Percentiles rank a stretch among this genome's conserved stretches.
These are phyloP conservation scores for Penicillium macrosclerotiorum DNA, from an alignment of 495 filamentous ascomycete species.

Conservation along the genomic window DNA sequence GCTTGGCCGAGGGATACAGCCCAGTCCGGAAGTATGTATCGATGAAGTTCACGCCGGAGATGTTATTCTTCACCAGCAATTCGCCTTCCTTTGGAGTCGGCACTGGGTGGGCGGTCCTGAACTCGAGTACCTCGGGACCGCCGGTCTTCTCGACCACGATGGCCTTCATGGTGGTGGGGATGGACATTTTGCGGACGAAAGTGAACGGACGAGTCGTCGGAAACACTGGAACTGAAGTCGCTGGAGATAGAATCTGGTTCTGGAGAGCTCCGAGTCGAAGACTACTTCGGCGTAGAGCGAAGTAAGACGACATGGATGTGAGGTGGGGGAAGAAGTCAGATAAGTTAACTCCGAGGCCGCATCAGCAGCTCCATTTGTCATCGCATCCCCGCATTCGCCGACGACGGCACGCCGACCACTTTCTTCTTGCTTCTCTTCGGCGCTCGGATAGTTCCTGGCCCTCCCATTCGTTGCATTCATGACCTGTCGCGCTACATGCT, in stretches of 20 bases:
- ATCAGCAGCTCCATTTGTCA: slow-evolving; percentile 22
- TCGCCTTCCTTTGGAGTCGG: slow-evolving; percentile 68
- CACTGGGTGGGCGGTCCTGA: slow-evolving; percentile 72
- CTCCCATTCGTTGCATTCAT: too few species aligned
- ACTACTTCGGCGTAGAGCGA: slow-evolving; percentile 13
- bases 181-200: slow-evolving; percentile 32
- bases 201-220: slow-evolving; percentile 1
- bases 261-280: slow-evolving; percentile 23
- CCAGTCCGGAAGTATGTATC: slow-evolving; percentile 86
- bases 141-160: slow-evolving; percentile 73
- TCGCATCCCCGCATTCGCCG: slow-evolving; percentile 17
- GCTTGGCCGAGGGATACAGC: slow-evolving; percentile 74
- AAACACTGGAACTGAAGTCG: not conserved
- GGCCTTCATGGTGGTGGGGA: slow-evolving; percentile 72
- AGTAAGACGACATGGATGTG: slow-evolving; percentile 17
- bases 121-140: slow-evolving; percentile 74
- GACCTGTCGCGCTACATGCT: too few species aligned
- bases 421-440: not conserved
- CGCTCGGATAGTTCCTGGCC: too few species aligned
- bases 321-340: not conserved
- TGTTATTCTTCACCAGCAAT: slow-evolving; percentile 81
- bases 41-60: slow-evolving; percentile 87
- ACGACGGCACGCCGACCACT: not conserved
- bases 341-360: slow-evolving; percentile 1
- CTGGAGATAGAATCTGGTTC: slow-evolving; percentile 18